Base-by-base conservation (phyloP, 306 rosid species). In the Fragaria nilgerrensis region DNA sequence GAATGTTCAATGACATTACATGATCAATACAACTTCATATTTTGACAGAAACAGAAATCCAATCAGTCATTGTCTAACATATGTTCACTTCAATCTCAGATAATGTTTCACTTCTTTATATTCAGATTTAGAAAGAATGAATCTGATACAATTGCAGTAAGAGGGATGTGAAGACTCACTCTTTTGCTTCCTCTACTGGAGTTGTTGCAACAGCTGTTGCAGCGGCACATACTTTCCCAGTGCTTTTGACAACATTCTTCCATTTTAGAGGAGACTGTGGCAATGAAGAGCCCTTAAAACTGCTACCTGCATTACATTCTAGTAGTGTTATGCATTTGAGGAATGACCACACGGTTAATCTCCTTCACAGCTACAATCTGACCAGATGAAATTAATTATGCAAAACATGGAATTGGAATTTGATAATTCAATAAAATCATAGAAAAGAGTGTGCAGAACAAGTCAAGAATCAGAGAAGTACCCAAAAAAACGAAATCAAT, bases 111-210 rank as follows among this genome's bases (percentile, higher is more conserved):
- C 44, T n/a, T 15, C 22, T 8, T 37, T 37, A 37, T 2, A 45
- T 34, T 59, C 22, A 39, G 5, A 7, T 72, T 41, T 10, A 23
- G 9, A 43, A 19, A 37, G 41, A 10, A 47, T 34, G 9, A 17
- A 55, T 39, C 66, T 11, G 13, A 61, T 37, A 25, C 53, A 68
- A 36, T 39, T 23, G 53, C 50, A 77, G 48, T 20, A 72, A 62
- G 36, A 74, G 67, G 71, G 32, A 13, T 25, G 15, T 37, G 62
- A 83, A 79, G 41, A 72, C n/a, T 64, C 83, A 94, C 96, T 90
- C 95, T 71, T 90, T 89, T 78, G 81, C 72, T 83, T 88, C 90
- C 81, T 87, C 88, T 1, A 36, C 20, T 20, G 91, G 82, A 75
- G 87, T 23, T 48, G 91, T 62, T 75, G 80, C 88, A 75, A 88